Base-by-base conservation (phyloP, 352 stramenopile genomes). In the Pythium plurisporium region DNA sequence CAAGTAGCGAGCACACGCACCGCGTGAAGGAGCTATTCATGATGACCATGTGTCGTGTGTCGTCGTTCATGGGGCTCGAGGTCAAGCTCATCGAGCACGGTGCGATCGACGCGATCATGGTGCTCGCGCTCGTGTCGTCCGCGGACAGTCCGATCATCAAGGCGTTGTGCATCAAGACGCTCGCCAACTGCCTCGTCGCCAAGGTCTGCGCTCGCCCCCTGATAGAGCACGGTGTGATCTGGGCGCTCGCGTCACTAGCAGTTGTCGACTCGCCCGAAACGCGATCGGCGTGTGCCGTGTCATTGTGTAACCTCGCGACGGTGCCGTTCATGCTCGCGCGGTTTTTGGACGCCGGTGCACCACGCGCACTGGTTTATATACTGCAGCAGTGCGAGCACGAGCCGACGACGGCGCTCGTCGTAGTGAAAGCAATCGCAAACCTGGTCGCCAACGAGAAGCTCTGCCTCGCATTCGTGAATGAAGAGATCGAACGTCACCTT, bases 381-480 rank as follows among this genome's bases (percentile, higher is more conserved):
- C 54, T 92, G 6, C 70, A 85, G 30, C 69, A 75, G 15, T 64
- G 58, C 22, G 55, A 72, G 6, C 12, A 20, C 12, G 66, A 82
- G 30, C 47, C 59, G 1, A 37, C 53, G 10, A 91, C 77, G 15
- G 64, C 76, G 17, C 57, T 89, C 4, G 67, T 87, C 10, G 71
- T 70, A 9, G 70, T 92, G 56, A 88, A 91, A 52, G 74, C 78
- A 6, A 89, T 92, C 48, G 82, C 75, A 17, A 92, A 92, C 45
- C 64, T 92, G 0, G 76, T 90, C 25, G 71, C 76, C 33, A 90
- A 80, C 47, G 80, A 92, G 29, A 90, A 89, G 69, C 67, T 92
- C 15, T 92, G 82, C 41, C 53, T 74, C 47, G 76, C 67, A 8
- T 82, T 92, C 29, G 62, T 89, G 17, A 89, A 84, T 42, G 80